Conservation (phyloP, 2,329 filamentous ascomycete species). For the Fusarium xyrophilum region DNA sequence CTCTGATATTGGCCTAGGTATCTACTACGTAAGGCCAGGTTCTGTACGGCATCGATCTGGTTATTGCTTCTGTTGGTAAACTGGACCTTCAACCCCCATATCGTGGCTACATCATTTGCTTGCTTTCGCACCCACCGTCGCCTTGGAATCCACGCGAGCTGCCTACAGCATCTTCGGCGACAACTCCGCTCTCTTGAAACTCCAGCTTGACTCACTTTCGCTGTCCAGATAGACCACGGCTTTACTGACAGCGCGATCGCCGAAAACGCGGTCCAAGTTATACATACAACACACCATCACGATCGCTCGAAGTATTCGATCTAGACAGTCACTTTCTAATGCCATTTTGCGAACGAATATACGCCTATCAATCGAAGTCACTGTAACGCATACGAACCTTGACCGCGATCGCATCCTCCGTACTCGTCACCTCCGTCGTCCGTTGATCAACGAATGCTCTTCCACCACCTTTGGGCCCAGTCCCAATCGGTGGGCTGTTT, state of each 20-base stretch:
- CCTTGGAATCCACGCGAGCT: slow-evolving; percentile 37
- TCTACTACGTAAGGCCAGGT: slow-evolving; percentile 17
- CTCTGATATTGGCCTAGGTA: slow-evolving; percentile 22
- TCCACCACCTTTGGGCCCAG: slow-evolving; percentile 47
- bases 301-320: not conserved
- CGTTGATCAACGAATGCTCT: slow-evolving; percentile 48
- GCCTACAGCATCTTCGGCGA: slow-evolving; percentile 14
- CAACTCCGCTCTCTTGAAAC: slow-evolving; percentile 32
- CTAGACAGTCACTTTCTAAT: not conserved
- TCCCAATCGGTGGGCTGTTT: slow-evolving; percentile 49
- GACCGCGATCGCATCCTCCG: slow-evolving; percentile 26
- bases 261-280: slow-evolving; percentile 8
- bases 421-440: slow-evolving; percentile 15
- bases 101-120: slow-evolving; percentile 7
- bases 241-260: slow-evolving; percentile 6
- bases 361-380: slow-evolving; percentile 5
- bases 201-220: slow-evolving; percentile 17
- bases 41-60: slow-evolving; percentile 18
- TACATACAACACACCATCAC: not conserved
- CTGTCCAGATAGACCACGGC: slow-evolving; percentile 3
- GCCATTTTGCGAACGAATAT: not conserved
- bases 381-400: slow-evolving; percentile 7
- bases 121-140: slow-evolving; percentile 20
- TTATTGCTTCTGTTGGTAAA: slow-evolving; percentile 27
- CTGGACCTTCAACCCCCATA: not conserved